Evolutionary conservation across 2,329 filamentous ascomycete genomes (phyloP), one percentile per base, ranked within the genome.

Genomic region (Ophiocordyceps camponoti-leonardi): DNA sequence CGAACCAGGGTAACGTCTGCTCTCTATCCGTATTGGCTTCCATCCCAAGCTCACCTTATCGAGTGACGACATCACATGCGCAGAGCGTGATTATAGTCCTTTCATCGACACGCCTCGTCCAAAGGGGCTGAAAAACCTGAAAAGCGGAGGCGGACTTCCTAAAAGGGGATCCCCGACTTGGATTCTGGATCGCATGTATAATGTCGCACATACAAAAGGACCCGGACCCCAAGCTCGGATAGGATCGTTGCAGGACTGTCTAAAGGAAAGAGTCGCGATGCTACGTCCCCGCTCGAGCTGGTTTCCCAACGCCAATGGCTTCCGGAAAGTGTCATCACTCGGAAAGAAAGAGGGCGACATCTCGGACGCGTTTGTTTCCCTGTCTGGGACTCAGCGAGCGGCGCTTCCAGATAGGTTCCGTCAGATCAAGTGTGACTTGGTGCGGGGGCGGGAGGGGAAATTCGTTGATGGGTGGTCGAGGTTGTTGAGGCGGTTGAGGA

Each of bases 291-390:
- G 35, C 35, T 39, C 35, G 10, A 20, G 35, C n/a, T 39, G 35
- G 35, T 18, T 39, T 11, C 35, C 35, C 3, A 18, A 18, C 2
- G 10, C n/a, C n/a, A 19, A n/a, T 18, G 18, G 18, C 35, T 11
- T 4, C 18, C 35, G 35, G 18, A 3, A 6, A 13, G 31, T n/a
- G 16, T 33, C 31, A 16, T 33, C 31, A 10, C 13, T n/a, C 6
- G 7, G 3, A 4, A 77, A 76, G 51, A 67, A 71, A 37, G 73
- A 76, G 51, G 77, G 77, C 3, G 70, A 79, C 50, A 81, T 81
- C 31, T 77, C 76, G 0, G 75, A 77, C 44, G 63, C 75, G 1
- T 81, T 81, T 47, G 69, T 70, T 0, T 80, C 77, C 0, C 61
- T 81, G 2, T 75, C 74, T 0, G 72, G 73, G 0, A 55, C 55